phyloP scores from a whole-genome alignment of 441 rosid species.

The Adansonia rubrostipa region DNA sequence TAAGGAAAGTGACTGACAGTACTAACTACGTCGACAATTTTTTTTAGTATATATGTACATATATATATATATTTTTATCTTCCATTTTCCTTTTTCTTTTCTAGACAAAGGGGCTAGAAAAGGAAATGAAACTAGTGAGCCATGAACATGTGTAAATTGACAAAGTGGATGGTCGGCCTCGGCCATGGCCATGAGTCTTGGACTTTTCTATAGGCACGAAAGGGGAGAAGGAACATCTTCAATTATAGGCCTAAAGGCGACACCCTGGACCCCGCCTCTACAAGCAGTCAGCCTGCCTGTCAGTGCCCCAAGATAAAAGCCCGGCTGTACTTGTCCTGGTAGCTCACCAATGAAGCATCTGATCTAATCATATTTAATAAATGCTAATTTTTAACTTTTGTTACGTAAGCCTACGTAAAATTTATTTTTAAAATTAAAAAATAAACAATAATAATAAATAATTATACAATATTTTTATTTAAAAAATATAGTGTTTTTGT shows the following conservation, averaged over 20 bases:
- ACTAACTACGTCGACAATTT: not conserved
- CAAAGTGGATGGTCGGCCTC: not conserved
- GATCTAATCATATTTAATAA: too few species aligned
- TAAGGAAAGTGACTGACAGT: conserved; percentile 18
- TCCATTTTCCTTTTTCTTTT: not conserved
- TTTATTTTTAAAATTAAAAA: too few species aligned
- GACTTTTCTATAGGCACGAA: not conserved
- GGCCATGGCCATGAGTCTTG: not conserved
- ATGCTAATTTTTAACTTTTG: too few species aligned
- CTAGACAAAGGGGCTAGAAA: not conserved
- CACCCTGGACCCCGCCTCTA: not conserved
- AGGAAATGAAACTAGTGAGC: not conserved
- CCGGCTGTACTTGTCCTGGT: too few species aligned
- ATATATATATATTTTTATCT: too few species aligned
- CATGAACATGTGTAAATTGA: not conserved
- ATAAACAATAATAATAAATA: too few species aligned
- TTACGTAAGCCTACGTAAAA: too few species aligned
- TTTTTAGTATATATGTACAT: not conserved
- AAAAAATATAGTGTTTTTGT: too few species aligned
- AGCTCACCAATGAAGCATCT: too few species aligned
- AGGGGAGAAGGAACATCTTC: not conserved
- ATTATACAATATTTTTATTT: too few species aligned
- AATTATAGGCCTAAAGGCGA: not conserved
- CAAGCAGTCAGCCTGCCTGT: not conserved
- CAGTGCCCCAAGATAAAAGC: not conserved